Evolutionary conservation across 1,284 basidiomycete genomes (phyloP).

Genomic region (Clitocybe nebularis): DNA sequence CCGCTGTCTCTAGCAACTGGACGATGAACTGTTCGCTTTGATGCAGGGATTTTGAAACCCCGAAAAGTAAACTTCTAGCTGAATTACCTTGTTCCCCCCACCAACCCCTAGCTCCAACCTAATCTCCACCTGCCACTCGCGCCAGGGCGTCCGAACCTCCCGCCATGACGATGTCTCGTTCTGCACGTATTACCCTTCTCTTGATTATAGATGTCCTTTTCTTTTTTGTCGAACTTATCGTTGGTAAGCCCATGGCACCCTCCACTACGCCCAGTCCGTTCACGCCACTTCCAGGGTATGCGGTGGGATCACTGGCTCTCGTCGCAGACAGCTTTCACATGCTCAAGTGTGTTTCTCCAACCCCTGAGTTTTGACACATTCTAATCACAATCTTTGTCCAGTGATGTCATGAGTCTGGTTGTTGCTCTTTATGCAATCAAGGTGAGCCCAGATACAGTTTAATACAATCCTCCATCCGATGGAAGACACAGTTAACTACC

Average conservation of each 20-base stretch:
- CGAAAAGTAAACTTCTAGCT: too few species aligned
- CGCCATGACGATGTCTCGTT: slow-evolving; percentile 51
- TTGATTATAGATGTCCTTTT: slow-evolving; percentile 86
- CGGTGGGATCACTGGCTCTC: slow-evolving; percentile 90
- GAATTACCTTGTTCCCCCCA: too few species aligned
- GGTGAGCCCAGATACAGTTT: slow-evolving; percentile 35
- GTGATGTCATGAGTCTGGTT: slow-evolving; percentile 91
- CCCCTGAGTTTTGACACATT: slow-evolving; percentile 11
- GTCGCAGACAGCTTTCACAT: slow-evolving; percentile 99
- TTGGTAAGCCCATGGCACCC: slow-evolving; percentile 45
- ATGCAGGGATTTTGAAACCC: too few species aligned
- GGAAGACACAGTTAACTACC: slow-evolving; percentile 48
- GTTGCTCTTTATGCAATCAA: slow-evolving; percentile 98
- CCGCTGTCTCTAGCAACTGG: too few species aligned
- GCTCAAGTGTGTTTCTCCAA: slow-evolving; percentile 69
- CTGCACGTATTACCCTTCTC: slow-evolving; percentile 75
- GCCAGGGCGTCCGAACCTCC: too few species aligned
- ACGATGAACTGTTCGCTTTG: too few species aligned
- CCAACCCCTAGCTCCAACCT: too few species aligned
- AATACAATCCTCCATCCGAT: slow-evolving; percentile 2
- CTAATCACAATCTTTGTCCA: slow-evolving; percentile 32
- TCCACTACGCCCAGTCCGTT: neutral
- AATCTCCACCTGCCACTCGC: too few species aligned
- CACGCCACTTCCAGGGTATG: slow-evolving; percentile 62
- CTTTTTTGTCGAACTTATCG: slow-evolving; percentile 90